A percentile compares a stretch with the other conserved stretches of the same genome.
Evolutionary conservation across 805 yeast species (phyloP).

Genomic region (Candida cerambycidarum): DNA sequence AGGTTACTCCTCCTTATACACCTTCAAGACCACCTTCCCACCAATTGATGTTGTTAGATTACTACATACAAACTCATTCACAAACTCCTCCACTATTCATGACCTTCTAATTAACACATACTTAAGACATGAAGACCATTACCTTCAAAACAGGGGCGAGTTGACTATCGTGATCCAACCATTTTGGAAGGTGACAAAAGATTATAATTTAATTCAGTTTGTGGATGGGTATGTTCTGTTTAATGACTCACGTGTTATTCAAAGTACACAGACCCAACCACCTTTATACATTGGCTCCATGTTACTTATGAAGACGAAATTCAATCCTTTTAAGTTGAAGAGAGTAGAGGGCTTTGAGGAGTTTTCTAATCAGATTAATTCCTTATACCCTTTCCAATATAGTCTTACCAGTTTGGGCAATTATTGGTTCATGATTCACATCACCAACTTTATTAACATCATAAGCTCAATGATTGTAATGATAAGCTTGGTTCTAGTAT

Average conservation of each 20-base stretch:
- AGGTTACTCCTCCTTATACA: conserved; percentile 8
- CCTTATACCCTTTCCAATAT: neutral
- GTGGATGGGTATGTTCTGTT: conserved; percentile 3
- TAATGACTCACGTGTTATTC: neutral
- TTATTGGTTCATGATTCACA: conserved; percentile 6
- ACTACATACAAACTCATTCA: conserved; percentile 2
- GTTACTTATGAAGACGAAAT: neutral
- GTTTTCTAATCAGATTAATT: conserved; percentile 5
- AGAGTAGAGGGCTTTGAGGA: neutral
- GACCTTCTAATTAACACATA: conserved; percentile 17
- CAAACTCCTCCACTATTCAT: neutral
- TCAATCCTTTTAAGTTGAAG: neutral
- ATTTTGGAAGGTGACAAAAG: conserved; percentile 5
- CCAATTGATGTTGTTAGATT: conserved; percentile 17
- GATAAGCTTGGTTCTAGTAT: neutral
- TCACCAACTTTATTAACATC: conserved; percentile 7
- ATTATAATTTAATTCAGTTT: conserved; percentile 1
- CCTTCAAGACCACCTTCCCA: conserved; percentile 12
- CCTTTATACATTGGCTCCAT: neutral
- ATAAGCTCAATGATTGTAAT: conserved; percentile 3
- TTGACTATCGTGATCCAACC: conserved; percentile 23
- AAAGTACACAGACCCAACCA: neutral
- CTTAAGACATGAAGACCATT: conserved; percentile 20
- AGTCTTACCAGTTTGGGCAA: neutral
- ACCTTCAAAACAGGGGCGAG: conserved; percentile 15